Evolutionary conservation across 495 filamentous ascomycete species (phyloP).

Genomic region (Podospora sp.): DNA sequence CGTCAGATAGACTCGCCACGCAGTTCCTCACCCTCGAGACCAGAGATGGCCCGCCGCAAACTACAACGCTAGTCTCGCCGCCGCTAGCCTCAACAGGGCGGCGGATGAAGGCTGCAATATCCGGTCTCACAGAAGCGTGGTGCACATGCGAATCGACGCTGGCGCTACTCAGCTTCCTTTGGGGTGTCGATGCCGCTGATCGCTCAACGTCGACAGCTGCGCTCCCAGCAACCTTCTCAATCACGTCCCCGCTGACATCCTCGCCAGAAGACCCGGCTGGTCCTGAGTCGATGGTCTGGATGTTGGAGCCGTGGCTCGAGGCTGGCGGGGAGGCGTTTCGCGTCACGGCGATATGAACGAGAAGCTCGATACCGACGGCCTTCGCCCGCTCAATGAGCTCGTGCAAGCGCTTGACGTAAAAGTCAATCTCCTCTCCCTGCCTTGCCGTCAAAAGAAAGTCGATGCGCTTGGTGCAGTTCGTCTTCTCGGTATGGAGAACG

Average conservation of each 20-base stretch:
- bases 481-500: conserved; percentile 45
- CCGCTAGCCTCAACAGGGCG: conserved; percentile 67
- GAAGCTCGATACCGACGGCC: conserved; percentile 48
- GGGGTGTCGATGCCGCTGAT: conserved; percentile 24
- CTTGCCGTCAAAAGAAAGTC: conserved; percentile 76
- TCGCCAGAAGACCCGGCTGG: conserved; percentile 27
- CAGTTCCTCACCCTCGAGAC: conserved; percentile 65
- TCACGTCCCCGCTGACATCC: conserved; percentile 19
- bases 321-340: conserved; percentile 34
- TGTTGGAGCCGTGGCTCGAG: background rate
- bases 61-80: conserved; percentile 82
- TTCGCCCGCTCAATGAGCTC: conserved; percentile 58
- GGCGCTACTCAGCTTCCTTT: conserved; percentile 34
- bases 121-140: conserved; percentile 43
- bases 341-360: conserved; percentile 60
- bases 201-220: conserved; percentile 31
- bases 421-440: conserved; percentile 65
- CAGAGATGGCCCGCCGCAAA: conserved; percentile 74
- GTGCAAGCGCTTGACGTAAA: conserved; percentile 66
- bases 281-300: conserved; percentile 1
- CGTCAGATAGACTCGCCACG: conserved; percentile 75
- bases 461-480: conserved; percentile 63
- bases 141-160: conserved; percentile 46
- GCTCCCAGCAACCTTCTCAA: conserved; percentile 30
- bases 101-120: conserved; percentile 50